phyloP scores from a whole-genome alignment of 495 filamentous ascomycete genomes.

The Penicillium longicatenatum region DNA sequence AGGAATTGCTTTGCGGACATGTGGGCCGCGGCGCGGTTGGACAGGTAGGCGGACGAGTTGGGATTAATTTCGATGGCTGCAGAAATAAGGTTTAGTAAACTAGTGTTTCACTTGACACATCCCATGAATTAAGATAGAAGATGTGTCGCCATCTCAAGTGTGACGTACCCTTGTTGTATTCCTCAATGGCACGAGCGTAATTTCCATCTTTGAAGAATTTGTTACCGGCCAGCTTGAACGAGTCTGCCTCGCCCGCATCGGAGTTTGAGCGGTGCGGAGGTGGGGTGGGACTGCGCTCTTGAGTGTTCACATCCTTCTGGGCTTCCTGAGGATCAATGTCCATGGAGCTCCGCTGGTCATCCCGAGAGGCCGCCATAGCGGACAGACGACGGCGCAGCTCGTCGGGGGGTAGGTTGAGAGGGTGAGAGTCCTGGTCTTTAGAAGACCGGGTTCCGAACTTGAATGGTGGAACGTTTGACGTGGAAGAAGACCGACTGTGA shows the following conservation, averaged over 20 bases:
- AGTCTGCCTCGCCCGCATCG: slow-evolving; percentile 75
- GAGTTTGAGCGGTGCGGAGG: slow-evolving; percentile 71
- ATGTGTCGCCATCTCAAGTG: neutral
- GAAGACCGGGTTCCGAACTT: slow-evolving; percentile 43
- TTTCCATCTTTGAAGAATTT: slow-evolving; percentile 93
- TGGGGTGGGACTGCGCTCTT: slow-evolving; percentile 67
- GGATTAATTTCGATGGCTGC: slow-evolving; percentile 74
- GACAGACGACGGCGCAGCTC: slow-evolving; percentile 72
- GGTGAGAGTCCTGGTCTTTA: slow-evolving; percentile 72
- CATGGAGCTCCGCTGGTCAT: slow-evolving; percentile 65
- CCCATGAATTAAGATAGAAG: neutral
- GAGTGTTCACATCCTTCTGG: slow-evolving; percentile 56
- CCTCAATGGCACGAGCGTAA: slow-evolving; percentile 80
- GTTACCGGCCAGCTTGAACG: slow-evolving; percentile 89
- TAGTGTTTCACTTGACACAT: neutral
- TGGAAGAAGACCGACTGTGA: slow-evolving; percentile 38
- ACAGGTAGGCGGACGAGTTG: slow-evolving; percentile 81
- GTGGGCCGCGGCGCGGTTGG: slow-evolving; percentile 92
- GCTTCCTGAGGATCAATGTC: slow-evolving; percentile 71
- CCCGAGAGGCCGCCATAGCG: slow-evolving; percentile 66
- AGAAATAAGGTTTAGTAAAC: slow-evolving; percentile 14
- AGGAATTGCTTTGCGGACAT: slow-evolving; percentile 78
- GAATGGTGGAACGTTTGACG: slow-evolving; percentile 28
- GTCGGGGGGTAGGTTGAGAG: slow-evolving; percentile 84
- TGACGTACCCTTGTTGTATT: slow-evolving; percentile 86